Base-by-base conservation (phyloP, 2,329 filamentous ascomycete genomes). In the Pleomassaria siparia region DNA sequence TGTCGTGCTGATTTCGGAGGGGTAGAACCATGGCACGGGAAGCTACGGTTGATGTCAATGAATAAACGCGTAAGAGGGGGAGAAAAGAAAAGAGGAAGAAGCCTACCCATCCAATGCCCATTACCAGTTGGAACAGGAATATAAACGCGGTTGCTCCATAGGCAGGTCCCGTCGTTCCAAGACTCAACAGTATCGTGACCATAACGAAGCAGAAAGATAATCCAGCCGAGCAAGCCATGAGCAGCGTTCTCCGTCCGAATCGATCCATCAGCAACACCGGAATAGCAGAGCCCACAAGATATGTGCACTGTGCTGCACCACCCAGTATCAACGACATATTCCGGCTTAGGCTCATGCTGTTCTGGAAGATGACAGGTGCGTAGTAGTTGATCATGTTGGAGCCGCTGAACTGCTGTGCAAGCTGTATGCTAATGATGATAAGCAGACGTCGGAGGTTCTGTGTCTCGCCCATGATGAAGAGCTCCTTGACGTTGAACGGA, bases 401-500 rank as follows among this genome's bases (percentile, higher is more conserved):
- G 2, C 52, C 52, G 10, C 22, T 32, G 4, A 53, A 36, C 29
- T 55, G 49, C 28, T 54, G 46, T 3, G 46, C 40, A 16, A 50
- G 30, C 44, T 61, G 58, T 2, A 60, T 47, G 12, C 55, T 42
- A 44, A 60, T 58, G 4, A 58, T 57, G 11, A 60, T 46, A 1
- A 57, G 37, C 3, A 60, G 47, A 10, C 59, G 35, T 15, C 58
- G 43, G 4, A 53, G 54, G 13, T 53, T 49, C 15, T 55, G 46
- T 11, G 35, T 37, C 13, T 22, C 20, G 7, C 56, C 59, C 3
- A 52, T 54, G 13, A 42, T 46, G 30, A 60, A 54, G n/a, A 61
- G 45, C 36, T 62, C 53, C 12, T 49, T 50, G 54, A 56, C 59
- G 2, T 50, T 56, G 20, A 37, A 37, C 11, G 35, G 18, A 3